A percentile compares a stretch with the other conserved stretches of the same genome.
Conservation (phyloP, 305 asterid genomes). For the Withania somnifera region DNA sequence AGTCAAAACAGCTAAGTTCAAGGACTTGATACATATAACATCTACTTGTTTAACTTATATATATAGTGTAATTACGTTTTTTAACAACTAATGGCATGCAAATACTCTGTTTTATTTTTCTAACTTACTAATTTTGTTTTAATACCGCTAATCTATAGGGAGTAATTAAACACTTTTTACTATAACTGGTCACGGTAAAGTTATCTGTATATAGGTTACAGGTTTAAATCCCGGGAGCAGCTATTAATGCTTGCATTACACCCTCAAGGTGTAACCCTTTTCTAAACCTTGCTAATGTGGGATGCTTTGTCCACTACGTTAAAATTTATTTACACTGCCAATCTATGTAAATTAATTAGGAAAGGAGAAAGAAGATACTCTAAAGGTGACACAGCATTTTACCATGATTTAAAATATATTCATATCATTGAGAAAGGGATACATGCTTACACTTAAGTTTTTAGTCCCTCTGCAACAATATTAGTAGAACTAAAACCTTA, state of each 20-base stretch:
- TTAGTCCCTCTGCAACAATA: slow-evolving; percentile 1
- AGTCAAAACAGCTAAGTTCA: too few species aligned
- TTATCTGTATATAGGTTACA: too few species aligned
- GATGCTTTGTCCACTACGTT: too few species aligned
- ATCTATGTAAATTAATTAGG: background rate
- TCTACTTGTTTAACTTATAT: too few species aligned
- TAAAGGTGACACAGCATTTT: background rate
- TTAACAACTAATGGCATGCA: too few species aligned
- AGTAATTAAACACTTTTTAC: background rate
- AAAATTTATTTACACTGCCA: too few species aligned
- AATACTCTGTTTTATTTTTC: too few species aligned
- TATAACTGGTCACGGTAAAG: too few species aligned
- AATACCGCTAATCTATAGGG: background rate
- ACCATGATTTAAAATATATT: background rate
- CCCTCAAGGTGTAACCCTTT: background rate
- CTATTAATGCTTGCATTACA: background rate
- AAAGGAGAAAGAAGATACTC: background rate
- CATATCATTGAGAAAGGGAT: background rate
- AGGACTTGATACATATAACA: too few species aligned
- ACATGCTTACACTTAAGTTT: background rate
- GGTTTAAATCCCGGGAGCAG: too few species aligned
- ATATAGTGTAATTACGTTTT: too few species aligned
- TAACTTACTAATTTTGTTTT: background rate
- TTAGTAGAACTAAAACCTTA: background rate
- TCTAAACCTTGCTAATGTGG: background rate